Base-by-base conservation (phyloP, 23 red algal genomes). In the Gracilaria domingensis region DNA sequence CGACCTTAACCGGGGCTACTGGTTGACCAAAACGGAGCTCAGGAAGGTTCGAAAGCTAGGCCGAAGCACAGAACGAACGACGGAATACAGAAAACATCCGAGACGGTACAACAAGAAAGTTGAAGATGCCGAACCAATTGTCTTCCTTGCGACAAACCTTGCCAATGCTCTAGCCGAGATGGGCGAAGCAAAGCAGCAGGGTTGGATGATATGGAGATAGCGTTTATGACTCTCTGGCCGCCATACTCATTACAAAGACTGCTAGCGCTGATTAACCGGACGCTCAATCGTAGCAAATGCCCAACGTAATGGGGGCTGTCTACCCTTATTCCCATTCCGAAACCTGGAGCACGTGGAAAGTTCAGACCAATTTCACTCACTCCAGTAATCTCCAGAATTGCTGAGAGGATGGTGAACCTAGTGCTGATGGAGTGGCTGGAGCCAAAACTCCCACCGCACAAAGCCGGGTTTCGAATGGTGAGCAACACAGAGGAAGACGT, bases 11-110 rank as follows among this genome's bases (percentile, higher is more conserved):
- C 34, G 65, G 36, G 65, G 7, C 8, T 36, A 29, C 9, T 75
- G 70, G 70, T 75, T 75, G 18, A 11, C 47, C 12, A 20, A 37
- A 75, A 48, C 70, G 26, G 70, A 75, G n/a, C 35, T 75, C n/a
- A n/a, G n/a, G n/a, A n/a, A n/a, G n/a, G n/a, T 7, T 4, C 37
- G 47, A 75, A 75, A 47, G 70, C 16, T 3, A 1, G 40, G 21
- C 1, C 4, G n/a, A 75, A 48, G 26, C n/a, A n/a, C n/a, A n/a
- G 18, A 75, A 1, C 8, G 6, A 6, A 17, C 36, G 47, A 75
- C 20, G 6, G 37, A 36, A 14, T 64, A 11, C 16, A 2, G 38
- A 75, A 7, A 26, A 75, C 18, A 42, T 8, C 70, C 47, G 8
- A 20, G 47, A 0, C 7, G 2, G 1, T 75, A 75, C 70, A 75